Base-by-base conservation (phyloP, 1,284 basidiomycete genomes). In the Cryptococcus hybrid region DNA sequence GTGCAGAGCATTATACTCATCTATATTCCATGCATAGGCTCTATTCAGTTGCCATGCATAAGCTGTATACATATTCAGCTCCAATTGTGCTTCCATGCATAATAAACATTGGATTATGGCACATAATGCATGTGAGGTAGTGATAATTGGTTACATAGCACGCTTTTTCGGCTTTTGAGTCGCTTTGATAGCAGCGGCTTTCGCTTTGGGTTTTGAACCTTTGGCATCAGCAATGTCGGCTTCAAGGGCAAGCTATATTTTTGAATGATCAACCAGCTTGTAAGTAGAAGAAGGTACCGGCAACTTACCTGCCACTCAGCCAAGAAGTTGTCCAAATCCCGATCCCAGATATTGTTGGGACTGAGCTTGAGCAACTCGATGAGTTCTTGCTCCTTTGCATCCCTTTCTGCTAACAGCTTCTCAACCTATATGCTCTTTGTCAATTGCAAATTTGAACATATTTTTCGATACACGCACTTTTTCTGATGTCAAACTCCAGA, bases 401-500 rank as follows among this genome's bases (percentile, higher is more conserved):
- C 84, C 2, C 88, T 88, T 81, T 94, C 90, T 65, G 85, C 83
- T 37, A 86, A 80, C 6, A 99, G 84, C 80, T 86, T 92, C 58
- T 89, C 88, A 61, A 98, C 93, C 88, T 93, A 69, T 49, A 24
- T 7, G 9, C 7, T 48, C 57, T 60, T 54, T 18, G n/a, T 36
- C 39, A 50, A 12, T 42, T 13, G 9, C 13, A 13, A 8, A 13
- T 5, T 48, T 24, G 47, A 48, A 18, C 40, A 8, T 13, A 30
- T 15, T 24, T 7, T 7, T 12, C 8, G 13, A 11, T 34, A 8
- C 7, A 30, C 47, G 18, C 13, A 48, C 92, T 86, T 89, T 95
- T 79, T 99, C 95, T 66, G 84, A 86, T 1, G 96, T 99, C 80
- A 99, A 81, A 78, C 88, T 97, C 82, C 86, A 94, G 74, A 99